These are phyloP conservation scores for Alternaria sp. DNA, from an alignment of 2,329 filamentous ascomycete species.

Conservation along the genomic window DNA sequence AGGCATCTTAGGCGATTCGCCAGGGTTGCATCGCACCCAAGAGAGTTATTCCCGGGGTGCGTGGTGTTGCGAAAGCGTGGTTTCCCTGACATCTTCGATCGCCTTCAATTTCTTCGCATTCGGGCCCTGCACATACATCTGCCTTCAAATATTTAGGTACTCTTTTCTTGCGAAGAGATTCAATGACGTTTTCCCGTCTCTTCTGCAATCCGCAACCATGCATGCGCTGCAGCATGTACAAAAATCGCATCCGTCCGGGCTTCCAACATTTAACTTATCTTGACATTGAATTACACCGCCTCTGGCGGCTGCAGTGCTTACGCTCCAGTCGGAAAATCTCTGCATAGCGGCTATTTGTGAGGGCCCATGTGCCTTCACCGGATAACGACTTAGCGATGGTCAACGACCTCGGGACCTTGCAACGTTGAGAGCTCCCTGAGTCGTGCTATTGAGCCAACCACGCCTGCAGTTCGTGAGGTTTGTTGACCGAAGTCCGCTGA, in stretches of 20 bases:
- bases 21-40: neutral
- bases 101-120: neutral
- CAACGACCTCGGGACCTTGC: conserved; percentile 3
- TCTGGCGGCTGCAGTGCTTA: neutral
- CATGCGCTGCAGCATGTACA: neutral
- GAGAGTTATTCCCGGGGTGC: neutral
- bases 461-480: neutral
- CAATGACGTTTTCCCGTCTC: neutral
- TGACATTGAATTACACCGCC: neutral
- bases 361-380: conserved; percentile 2
- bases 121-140: neutral
- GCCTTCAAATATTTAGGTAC: neutral
- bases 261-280: neutral
- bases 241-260: neutral
- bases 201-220: neutral
- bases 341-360: neutral
- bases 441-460: conserved; percentile 5
- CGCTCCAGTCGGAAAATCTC: neutral
- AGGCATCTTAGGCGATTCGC: neutral
- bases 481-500: conserved; percentile 15
- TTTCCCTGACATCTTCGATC: neutral
- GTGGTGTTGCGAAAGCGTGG: neutral
- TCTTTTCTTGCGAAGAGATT: neutral
- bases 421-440: neutral
- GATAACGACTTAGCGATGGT: neutral